These are phyloP conservation scores for Fusarium fujikuroi DNA, from an alignment of 2,329 filamentous ascomycete species.

Conservation along the genomic window DNA sequence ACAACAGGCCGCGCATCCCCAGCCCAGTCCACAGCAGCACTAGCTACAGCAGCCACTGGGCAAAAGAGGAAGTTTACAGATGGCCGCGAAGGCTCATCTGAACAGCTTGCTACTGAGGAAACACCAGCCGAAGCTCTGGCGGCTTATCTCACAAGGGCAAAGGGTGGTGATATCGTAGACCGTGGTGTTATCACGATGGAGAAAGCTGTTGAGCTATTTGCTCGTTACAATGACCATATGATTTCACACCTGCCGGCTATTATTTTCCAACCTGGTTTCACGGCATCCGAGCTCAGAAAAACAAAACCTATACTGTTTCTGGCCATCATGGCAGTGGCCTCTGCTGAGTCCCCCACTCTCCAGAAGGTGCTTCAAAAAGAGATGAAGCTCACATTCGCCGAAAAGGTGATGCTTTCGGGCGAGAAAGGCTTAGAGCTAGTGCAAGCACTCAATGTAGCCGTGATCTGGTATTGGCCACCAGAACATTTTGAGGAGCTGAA, in stretches of 20 bases:
- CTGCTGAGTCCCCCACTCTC: conserved; percentile 64
- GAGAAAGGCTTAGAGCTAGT: conserved; percentile 87
- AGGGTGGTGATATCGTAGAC: conserved; percentile 64
- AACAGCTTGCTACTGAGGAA: conserved; percentile 26
- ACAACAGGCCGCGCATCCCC: conserved; percentile 22
- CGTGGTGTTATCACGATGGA: conserved; percentile 67
- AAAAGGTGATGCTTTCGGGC: conserved; percentile 77
- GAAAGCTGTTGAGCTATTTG: conserved; percentile 65
- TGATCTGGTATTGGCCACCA: conserved; percentile 88
- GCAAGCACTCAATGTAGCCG: conserved; percentile 78
- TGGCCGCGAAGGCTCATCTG: conserved; percentile 23
- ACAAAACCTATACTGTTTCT: conserved; percentile 75
- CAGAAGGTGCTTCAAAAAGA: conserved; percentile 75
- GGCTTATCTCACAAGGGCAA: conserved; percentile 39
- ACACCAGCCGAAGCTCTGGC: conserved; percentile 31
- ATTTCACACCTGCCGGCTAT: conserved; percentile 70
- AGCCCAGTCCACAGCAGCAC: conserved; percentile 8
- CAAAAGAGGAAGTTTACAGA: conserved; percentile 50
- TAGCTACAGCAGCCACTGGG: conserved; percentile 32
- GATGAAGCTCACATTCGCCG: conserved; percentile 77
- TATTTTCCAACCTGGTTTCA: conserved; percentile 65
- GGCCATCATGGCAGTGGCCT: conserved; percentile 74
- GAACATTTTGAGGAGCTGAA: conserved; percentile 87
- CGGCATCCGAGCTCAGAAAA: conserved; percentile 65
- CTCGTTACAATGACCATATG: conserved; percentile 69